Evolutionary conservation across 768 basidiomycete genomes (phyloP).

Genomic region (Leccinum uliginosum): DNA sequence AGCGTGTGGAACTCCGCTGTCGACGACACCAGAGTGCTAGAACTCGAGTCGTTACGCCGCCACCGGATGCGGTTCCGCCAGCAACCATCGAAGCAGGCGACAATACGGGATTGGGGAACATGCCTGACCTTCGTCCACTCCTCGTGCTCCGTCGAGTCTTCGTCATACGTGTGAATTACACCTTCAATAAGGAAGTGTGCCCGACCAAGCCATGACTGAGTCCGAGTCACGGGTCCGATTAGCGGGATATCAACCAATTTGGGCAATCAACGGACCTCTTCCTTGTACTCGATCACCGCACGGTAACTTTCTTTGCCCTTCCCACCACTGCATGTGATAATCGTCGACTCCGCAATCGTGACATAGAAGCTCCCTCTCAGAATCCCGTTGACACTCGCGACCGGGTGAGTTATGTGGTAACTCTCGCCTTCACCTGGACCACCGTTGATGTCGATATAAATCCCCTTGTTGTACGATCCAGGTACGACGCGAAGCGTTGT

Average conservation of each 20-base stretch:
- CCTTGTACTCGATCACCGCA: slow-evolving; percentile 90
- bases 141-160: slow-evolving; percentile 55
- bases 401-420: slow-evolving; percentile 88
- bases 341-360: slow-evolving; percentile 74
- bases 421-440: slow-evolving; percentile 72
- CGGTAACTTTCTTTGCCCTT: slow-evolving; percentile 60
- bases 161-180: slow-evolving; percentile 78
- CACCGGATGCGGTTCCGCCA: slow-evolving; percentile 85
- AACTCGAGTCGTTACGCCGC: slow-evolving; percentile 53
- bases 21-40: slow-evolving; percentile 41
- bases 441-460: slow-evolving; percentile 75
- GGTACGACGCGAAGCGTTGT: slow-evolving; percentile 80
- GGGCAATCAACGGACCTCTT: slow-evolving; percentile 61
- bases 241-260: background rate
- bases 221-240: background rate
- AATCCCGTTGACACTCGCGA: slow-evolving; percentile 88
- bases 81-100: slow-evolving; percentile 82
- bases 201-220: slow-evolving; percentile 82
- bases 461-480: slow-evolving; percentile 83
- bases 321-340: slow-evolving; percentile 77
- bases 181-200: slow-evolving; percentile 86
- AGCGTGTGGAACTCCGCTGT: slow-evolving; percentile 58
- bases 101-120: slow-evolving; percentile 72
- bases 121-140: slow-evolving; percentile 88
- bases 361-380: slow-evolving; percentile 89